These are phyloP conservation scores for Nymphaea thermarum DNA, from an alignment of 164 flowering plant genomes.

Conservation along the genomic window DNA sequence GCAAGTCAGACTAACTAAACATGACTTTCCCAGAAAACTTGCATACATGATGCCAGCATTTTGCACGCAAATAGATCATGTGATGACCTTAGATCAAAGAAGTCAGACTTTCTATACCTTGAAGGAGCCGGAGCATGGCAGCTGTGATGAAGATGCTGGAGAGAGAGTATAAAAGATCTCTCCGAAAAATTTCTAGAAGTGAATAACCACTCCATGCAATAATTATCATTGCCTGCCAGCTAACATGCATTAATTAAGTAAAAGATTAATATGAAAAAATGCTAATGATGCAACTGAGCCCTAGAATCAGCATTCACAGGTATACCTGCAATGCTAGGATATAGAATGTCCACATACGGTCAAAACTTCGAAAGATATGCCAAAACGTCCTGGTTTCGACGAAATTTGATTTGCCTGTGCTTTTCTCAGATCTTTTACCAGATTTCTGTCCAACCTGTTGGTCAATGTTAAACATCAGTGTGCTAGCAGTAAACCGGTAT, in stretches of 20 bases:
- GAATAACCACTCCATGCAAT: conserved; percentile 58
- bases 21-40: too few species aligned
- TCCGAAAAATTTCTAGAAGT: conserved; percentile 34
- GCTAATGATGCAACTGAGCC: too few species aligned
- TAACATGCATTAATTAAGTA: background rate
- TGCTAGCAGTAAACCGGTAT: background rate
- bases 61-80: too few species aligned
- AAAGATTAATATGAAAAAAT: background rate
- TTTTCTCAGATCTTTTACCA: conserved; percentile 28
- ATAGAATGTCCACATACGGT: conserved; percentile 89
- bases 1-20: too few species aligned
- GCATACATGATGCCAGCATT: too few species aligned
- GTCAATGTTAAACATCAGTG: background rate
- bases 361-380: conserved; percentile 92
- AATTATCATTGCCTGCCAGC: conserved; percentile 63
- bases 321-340: conserved; percentile 77
- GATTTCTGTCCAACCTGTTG: conserved; percentile 42
- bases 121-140: conserved; percentile 71
- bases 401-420: conserved; percentile 78
- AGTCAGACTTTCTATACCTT: conserved; percentile 34
- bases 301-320: background rate
- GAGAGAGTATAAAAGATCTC: conserved; percentile 40
- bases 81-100: too few species aligned
- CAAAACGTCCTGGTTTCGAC: conserved; percentile 86
- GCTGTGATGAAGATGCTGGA: conserved; percentile 95